Conservation (phyloP, 2,329 filamentous ascomycete genomes). For the Ampelomyces quisqualis region DNA sequence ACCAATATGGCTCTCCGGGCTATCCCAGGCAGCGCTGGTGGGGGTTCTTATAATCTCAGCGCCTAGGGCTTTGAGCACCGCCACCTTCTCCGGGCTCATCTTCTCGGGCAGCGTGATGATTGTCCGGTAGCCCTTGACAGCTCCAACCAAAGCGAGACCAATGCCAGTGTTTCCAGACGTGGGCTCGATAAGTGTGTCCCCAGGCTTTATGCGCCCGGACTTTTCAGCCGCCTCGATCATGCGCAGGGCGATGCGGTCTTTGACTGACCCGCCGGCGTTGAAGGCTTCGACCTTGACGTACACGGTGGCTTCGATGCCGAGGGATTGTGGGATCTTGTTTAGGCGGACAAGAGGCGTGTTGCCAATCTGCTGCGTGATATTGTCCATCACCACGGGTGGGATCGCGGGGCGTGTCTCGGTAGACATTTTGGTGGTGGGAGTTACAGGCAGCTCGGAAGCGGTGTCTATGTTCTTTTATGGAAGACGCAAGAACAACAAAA, state of each 20-base stretch:
- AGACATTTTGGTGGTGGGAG: slow-evolving; percentile 44
- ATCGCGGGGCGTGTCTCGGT: slow-evolving; percentile 52
- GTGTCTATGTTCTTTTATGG: neutral
- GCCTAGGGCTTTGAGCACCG: slow-evolving; percentile 87
- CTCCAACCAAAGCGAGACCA: slow-evolving; percentile 87
- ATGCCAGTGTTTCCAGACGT: slow-evolving; percentile 99
- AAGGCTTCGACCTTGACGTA: slow-evolving; percentile 92
- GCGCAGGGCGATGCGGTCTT: slow-evolving; percentile 90
- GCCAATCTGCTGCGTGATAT: slow-evolving; percentile 84
- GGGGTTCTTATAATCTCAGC: slow-evolving; percentile 98
- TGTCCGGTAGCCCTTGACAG: slow-evolving; percentile 96
- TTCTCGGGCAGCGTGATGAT: slow-evolving; percentile 99
- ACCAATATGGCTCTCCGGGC: slow-evolving; percentile 94
- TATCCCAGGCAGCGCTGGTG: slow-evolving; percentile 91
- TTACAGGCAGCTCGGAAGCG: slow-evolving; percentile 1
- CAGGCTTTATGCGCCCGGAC: slow-evolving; percentile 90
- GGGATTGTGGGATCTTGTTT: slow-evolving; percentile 87
- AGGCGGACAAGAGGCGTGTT: slow-evolving; percentile 93
- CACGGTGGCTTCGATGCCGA: slow-evolving; percentile 84
- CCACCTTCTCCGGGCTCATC: slow-evolving; percentile 98
- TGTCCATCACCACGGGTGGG: slow-evolving; percentile 60
- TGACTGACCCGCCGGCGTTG: slow-evolving; percentile 91
- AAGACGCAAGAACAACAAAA: slow-evolving; percentile 1
- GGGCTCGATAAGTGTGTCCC: slow-evolving; percentile 95
- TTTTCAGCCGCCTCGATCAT: slow-evolving; percentile 97